Percentiles rank a stretch among this genome's conserved stretches.
phyloP scores from a whole-genome alignment of 306 rosid genomes.

The Vigna trinervia region DNA sequence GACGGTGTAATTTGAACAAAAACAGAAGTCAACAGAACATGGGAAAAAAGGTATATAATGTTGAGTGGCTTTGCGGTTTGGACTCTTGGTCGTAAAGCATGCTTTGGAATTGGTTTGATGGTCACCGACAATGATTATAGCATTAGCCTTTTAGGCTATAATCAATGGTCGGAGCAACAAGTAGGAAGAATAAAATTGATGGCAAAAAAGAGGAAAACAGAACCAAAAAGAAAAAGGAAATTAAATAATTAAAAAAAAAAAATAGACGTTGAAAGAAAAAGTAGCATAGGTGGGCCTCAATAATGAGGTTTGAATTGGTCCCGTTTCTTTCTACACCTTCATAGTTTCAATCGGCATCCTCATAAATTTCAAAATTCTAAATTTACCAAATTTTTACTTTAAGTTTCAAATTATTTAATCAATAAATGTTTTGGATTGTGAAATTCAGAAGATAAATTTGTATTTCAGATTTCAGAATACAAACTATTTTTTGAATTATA shows the following conservation, averaged over 20 bases:
- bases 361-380: too few species aligned
- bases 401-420: too few species aligned
- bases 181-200: slow-evolving; percentile 11
- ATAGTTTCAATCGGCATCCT: too few species aligned
- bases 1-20: slow-evolving; percentile 1
- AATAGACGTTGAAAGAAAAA: not conserved
- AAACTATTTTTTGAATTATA: too few species aligned
- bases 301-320: not conserved
- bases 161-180: slow-evolving; percentile 25
- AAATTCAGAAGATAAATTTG: too few species aligned
- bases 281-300: not conserved
- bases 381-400: too few species aligned
- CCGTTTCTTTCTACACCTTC: too few species aligned
- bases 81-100: slow-evolving; percentile 40
- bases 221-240: not conserved
- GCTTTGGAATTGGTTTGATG: slow-evolving; percentile 6
- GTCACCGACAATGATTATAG: slow-evolving; percentile 30
- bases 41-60: not conserved
- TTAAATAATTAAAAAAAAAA: not conserved
- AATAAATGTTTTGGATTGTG: too few species aligned
- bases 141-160: not conserved
- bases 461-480: too few species aligned
- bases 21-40: not conserved
- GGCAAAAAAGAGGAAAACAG: not conserved
- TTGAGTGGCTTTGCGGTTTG: slow-evolving; percentile 18